These are phyloP conservation scores for Macadamia tetraphylla DNA, from an alignment of 164 flowering plant species.

Conservation along the genomic window DNA sequence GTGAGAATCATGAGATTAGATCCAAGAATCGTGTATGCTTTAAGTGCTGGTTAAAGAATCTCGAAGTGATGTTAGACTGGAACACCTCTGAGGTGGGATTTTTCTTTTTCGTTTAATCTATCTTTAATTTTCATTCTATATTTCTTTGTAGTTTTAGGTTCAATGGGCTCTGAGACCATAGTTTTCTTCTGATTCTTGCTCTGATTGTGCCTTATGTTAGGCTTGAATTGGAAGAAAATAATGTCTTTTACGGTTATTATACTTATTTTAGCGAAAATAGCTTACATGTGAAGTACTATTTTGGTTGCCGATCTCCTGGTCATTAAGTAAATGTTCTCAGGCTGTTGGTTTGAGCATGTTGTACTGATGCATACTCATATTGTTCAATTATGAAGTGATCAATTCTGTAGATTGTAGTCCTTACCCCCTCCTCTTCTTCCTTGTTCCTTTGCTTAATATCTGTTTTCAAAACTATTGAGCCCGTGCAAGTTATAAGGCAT, in stretches of 20 bases:
- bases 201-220: neutral
- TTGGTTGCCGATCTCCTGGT: too few relatives aligned
- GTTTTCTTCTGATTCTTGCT: neutral
- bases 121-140: neutral
- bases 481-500: too few relatives aligned
- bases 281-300: neutral
- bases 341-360: too few relatives aligned
- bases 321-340: too few relatives aligned
- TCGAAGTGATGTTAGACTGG: constrained; percentile 22
- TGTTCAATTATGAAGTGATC: too few relatives aligned
- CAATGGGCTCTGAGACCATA: too few relatives aligned
- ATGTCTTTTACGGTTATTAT: neutral
- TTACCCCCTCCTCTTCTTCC: too few relatives aligned
- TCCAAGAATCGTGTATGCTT: neutral
- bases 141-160: neutral
- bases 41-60: constrained; percentile 8
- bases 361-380: too few relatives aligned
- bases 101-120: neutral
- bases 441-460: too few relatives aligned
- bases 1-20: constrained; percentile 6
- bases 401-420: too few relatives aligned
- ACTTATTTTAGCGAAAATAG: neutral
- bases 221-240: neutral
- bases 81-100: constrained; percentile 14
- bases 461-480: too few relatives aligned